Percentiles rank a stretch among this genome's conserved stretches.
phyloP scores from a whole-genome alignment of 2,329 filamentous ascomycete species.

The Aspergillus vadensis region DNA sequence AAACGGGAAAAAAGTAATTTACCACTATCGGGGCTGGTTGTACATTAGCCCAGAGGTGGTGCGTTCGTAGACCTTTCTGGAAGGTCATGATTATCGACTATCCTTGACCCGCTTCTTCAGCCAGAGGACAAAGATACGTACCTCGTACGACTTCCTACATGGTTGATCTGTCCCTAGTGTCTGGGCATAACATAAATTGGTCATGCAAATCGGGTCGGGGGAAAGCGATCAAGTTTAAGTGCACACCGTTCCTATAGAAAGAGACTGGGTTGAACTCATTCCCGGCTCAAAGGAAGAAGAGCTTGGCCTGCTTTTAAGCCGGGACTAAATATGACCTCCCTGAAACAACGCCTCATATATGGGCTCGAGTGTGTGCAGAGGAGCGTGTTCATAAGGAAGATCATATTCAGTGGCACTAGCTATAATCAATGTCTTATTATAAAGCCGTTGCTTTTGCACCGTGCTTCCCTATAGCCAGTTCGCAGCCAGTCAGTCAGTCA shows the following conservation, averaged over 20 bases:
- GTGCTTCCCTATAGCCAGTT: no score
- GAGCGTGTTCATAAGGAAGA: no score
- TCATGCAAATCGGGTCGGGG: no score
- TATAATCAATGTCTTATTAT: neutral
- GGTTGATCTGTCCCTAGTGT: no score
- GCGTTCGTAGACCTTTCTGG: slow-evolving; percentile 4
- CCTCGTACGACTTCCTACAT: no score
- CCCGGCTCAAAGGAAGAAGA: neutral
- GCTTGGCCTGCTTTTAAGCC: neutral
- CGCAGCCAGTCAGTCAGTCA: no score
- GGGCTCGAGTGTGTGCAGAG: neutral
- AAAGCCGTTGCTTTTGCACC: no score
- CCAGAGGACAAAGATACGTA: no score
- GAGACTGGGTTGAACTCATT: neutral
- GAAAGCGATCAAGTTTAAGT: neutral
- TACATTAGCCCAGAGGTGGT: neutral
- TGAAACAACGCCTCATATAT: neutral
- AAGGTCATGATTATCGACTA: slow-evolving; percentile 1
- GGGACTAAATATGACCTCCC: neutral
- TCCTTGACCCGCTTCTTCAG: neutral
- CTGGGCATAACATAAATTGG: no score
- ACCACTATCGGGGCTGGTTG: neutral
- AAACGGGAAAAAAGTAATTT: neutral
- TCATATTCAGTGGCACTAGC: no score
- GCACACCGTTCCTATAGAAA: neutral